Base-by-base conservation (phyloP, 78 protist species). In the Chrysochromulina parva region DNA sequence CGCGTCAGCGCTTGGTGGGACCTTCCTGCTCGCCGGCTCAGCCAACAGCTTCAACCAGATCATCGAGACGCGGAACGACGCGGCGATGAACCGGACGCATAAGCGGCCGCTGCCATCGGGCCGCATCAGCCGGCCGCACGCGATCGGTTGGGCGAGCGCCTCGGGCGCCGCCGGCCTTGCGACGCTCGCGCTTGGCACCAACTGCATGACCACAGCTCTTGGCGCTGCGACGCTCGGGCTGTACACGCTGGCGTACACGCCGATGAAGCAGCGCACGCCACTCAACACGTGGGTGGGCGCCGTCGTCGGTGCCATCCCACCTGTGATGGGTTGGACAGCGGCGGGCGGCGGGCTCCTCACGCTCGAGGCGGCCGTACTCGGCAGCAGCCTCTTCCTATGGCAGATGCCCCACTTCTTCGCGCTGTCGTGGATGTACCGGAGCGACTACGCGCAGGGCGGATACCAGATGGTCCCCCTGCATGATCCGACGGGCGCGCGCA, bases 251-350 rank as follows among this genome's bases (percentile, higher is more conserved):
- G n/a, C 90, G 87, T 98, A 98, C 96, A 98, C 99, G 1, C 97
- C 97, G 28, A 16, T 96, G 82, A 98, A 98, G 91, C 90, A 94
- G 13, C 53, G 24, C 16, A n/a, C 90, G 53, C 67, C 93, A 16
- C 16, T 13, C 57, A 98, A 98, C 91, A 98, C 99, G 47, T 96
- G 97, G 97, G 94, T 93, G 38, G 99, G 99, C 48, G 95, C 98
- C 0, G 73, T 97, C 10, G 98, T 97, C 4, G 99, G 99, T 48
- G 98, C 98, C 20, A 90, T 98, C 1, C 99, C 99, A n/a, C 99
- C 98, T 17, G 1, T 97, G 55, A 98, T 98, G 92, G 99, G 98
- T 10, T 92, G 94, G 26, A 94, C 90, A 0, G 94, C 91, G 85
- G 96, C 92, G 91, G 67, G 84, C 10, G 22, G 24, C 11, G 14